A percentile compares a stretch with the other conserved stretches of the same genome.
Evolutionary conservation across 257 asterid genomes (phyloP).

Genomic region (Phtheirospermum japonicum): DNA sequence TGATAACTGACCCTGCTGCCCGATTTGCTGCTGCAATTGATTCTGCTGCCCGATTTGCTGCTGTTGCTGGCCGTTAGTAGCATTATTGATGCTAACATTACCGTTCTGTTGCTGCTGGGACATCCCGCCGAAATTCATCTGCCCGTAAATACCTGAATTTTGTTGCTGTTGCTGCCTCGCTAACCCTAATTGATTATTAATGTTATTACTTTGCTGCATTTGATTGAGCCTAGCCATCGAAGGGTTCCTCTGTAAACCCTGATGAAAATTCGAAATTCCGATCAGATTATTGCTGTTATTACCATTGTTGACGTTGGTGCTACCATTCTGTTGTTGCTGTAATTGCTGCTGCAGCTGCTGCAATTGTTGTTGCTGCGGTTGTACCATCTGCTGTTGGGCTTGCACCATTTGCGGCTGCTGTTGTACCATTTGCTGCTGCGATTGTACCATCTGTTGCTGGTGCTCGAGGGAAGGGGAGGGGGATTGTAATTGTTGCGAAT

Average conservation of each 20-base stretch:
- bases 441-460: conserved; percentile 37
- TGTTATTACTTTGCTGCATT: conserved; percentile 53
- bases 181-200: conserved; percentile 44
- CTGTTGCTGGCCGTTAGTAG: conserved; percentile 32
- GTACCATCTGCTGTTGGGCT: conserved; percentile 39
- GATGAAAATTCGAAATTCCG: conserved; percentile 47
- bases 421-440: conserved; percentile 48
- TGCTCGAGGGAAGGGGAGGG: conserved; percentile 51
- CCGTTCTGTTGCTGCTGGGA: conserved; percentile 37
- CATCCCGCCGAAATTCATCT: conserved; percentile 68
- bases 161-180: conserved; percentile 43
- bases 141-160: conserved; percentile 58
- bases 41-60: conserved; percentile 2
- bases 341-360: conserved; percentile 53
- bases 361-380: conserved; percentile 43
- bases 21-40: neutral
- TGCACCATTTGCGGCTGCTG: conserved; percentile 44
- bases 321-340: conserved; percentile 42
- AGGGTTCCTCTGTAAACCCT: conserved; percentile 65
- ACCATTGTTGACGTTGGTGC: conserved; percentile 27
- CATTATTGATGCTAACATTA: conserved; percentile 20
- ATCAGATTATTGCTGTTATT: conserved; percentile 43
- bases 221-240: conserved; percentile 71
- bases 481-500: conserved; percentile 52
- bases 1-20: conserved; percentile 42